phyloP scores from a whole-genome alignment of 495 filamentous ascomycete genomes.

The Podospora anserina region DNA sequence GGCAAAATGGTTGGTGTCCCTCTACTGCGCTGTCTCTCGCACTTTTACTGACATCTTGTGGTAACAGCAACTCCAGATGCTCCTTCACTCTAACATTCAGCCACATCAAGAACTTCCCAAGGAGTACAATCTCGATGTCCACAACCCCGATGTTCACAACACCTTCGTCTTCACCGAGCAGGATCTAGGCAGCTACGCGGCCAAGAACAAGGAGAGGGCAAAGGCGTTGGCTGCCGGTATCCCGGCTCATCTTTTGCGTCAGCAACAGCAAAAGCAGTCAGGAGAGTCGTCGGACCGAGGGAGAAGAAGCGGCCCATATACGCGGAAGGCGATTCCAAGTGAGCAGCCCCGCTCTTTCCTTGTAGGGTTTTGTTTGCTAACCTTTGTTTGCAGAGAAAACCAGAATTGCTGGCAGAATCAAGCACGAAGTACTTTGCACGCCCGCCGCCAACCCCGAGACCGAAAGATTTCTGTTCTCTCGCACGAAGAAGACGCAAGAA shows the following conservation, averaged over 20 bases:
- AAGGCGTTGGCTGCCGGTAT: constrained; percentile 48
- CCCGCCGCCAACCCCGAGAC: constrained; percentile 75
- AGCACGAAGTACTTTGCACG: constrained; percentile 72
- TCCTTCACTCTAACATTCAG: constrained; percentile 46
- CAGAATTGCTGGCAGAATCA: constrained; percentile 65
- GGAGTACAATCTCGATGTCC: constrained; percentile 75
- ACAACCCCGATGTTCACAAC: constrained; percentile 62
- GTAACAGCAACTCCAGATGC: constrained; percentile 41
- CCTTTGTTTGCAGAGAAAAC: constrained; percentile 57
- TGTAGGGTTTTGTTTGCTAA: constrained; percentile 6
- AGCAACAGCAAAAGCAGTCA: constrained; percentile 40
- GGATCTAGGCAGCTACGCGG: constrained; percentile 75
- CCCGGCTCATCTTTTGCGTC: constrained; percentile 46
- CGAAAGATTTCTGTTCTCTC: constrained; percentile 55
- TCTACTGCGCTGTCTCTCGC: not conserved
- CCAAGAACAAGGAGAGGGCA: constrained; percentile 52
- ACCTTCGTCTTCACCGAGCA: constrained; percentile 90
- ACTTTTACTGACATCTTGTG: constrained; percentile 16
- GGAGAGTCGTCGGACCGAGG: constrained; percentile 33
- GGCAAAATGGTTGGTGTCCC: constrained; percentile 41
- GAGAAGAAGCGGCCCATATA: constrained; percentile 63
- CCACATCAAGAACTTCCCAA: constrained; percentile 68
- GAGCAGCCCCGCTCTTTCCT: constrained; percentile 47
- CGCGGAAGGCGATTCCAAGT: constrained; percentile 74
- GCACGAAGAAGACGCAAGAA: constrained; percentile 60